Conservation (phyloP, 2,329 filamentous ascomycete genomes). For the Alternaria ventricosa region DNA sequence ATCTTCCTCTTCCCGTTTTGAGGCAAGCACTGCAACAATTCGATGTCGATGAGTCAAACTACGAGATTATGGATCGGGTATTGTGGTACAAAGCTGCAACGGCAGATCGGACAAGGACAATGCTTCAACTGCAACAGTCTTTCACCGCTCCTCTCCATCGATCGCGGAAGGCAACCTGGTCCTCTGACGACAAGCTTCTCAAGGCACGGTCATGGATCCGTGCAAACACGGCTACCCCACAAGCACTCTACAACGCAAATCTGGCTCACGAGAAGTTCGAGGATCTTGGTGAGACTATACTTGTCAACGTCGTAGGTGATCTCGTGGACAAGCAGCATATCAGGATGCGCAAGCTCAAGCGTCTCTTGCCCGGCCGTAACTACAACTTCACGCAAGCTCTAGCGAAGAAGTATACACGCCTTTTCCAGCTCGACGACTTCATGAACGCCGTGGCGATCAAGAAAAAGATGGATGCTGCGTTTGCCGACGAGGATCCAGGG, state of each 20-base stretch:
- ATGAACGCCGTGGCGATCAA: slow-evolving; percentile 68
- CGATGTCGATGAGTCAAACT: slow-evolving; percentile 36
- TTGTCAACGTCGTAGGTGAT: slow-evolving; percentile 61
- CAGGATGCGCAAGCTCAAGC: slow-evolving; percentile 66
- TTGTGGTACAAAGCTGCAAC: slow-evolving; percentile 36
- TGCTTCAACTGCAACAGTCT: slow-evolving; percentile 31
- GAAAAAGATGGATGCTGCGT: slow-evolving; percentile 62
- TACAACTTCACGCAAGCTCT: slow-evolving; percentile 69
- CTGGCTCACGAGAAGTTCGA: slow-evolving; percentile 51
- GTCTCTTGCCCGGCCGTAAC: slow-evolving; percentile 62
- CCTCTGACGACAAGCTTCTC: slow-evolving; percentile 17
- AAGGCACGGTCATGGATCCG: slow-evolving; percentile 55
- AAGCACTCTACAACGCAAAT: slow-evolving; percentile 47
- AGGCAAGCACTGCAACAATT: slow-evolving; percentile 29
- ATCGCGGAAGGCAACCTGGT: not conserved
- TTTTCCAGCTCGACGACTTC: slow-evolving; percentile 49
- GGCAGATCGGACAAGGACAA: slow-evolving; percentile 30
- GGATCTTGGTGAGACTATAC: slow-evolving; percentile 37
- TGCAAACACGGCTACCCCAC: slow-evolving; percentile 53
- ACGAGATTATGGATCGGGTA: slow-evolving; percentile 30
- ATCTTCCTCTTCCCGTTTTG: slow-evolving; percentile 31
- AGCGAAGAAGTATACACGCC: slow-evolving; percentile 62
- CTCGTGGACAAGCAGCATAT: slow-evolving; percentile 62
- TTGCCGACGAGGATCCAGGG: slow-evolving; percentile 42
- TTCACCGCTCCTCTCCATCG: slow-evolving; percentile 36